Evolutionary conservation across 108 stramenopile species (phyloP).

Genomic region (Cyclotella kingstonii): DNA sequence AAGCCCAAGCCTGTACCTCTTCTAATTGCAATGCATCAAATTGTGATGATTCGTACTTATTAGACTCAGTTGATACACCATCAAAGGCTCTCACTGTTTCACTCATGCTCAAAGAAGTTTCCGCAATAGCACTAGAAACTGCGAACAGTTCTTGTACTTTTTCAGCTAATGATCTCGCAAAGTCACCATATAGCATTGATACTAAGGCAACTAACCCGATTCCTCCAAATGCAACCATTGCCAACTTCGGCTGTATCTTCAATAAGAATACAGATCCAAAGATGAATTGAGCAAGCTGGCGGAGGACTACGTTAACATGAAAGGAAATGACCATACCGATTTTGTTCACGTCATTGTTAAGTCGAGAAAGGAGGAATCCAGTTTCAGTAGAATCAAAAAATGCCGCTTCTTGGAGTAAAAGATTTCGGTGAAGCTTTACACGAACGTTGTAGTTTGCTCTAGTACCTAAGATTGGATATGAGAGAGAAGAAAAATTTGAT

Average conservation of each 20-base stretch:
- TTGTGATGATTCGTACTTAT: slow-evolving; percentile 74
- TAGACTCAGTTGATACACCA: slow-evolving; percentile 58
- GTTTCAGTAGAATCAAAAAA: slow-evolving; percentile 83
- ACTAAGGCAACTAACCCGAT: slow-evolving; percentile 65
- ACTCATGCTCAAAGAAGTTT: slow-evolving; percentile 83
- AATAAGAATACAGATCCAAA: slow-evolving; percentile 72
- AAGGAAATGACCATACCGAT: slow-evolving; percentile 82
- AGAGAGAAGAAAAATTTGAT: background rate
- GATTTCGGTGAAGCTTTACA: slow-evolving; percentile 79
- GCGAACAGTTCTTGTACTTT: slow-evolving; percentile 79
- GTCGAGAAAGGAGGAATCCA: slow-evolving; percentile 74
- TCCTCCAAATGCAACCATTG: slow-evolving; percentile 66
- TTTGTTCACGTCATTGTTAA: slow-evolving; percentile 89
- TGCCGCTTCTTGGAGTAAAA: slow-evolving; percentile 86
- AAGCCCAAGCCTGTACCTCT: slow-evolving; percentile 87
- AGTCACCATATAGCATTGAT: slow-evolving; percentile 72
- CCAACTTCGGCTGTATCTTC: slow-evolving; percentile 61
- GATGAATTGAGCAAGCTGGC: slow-evolving; percentile 76
- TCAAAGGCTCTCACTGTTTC: slow-evolving; percentile 84
- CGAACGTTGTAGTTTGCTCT: slow-evolving; percentile 85
- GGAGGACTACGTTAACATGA: slow-evolving; percentile 81
- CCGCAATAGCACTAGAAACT: slow-evolving; percentile 76
- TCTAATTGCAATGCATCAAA: slow-evolving; percentile 71
- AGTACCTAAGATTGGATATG: slow-evolving; percentile 42
- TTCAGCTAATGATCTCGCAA: slow-evolving; percentile 66